Base-by-base conservation (phyloP, 2,329 filamentous ascomycete genomes). In the Trichoderma harzianum region DNA sequence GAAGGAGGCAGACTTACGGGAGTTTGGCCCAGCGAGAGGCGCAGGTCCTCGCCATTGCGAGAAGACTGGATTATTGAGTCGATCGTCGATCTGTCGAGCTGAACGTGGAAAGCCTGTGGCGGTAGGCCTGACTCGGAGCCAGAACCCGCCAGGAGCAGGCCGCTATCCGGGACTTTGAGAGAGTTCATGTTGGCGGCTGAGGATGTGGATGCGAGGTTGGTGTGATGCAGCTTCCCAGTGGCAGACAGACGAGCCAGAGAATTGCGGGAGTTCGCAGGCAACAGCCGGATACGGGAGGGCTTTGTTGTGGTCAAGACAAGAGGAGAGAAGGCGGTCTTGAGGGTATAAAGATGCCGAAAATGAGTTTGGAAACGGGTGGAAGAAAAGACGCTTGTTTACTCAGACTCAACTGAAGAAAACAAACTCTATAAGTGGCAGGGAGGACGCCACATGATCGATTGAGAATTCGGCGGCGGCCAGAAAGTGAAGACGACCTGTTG, bases 61-160 rank as follows among this genome's bases (percentile, higher is more conserved):
- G 88, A 84, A 76, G 86, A 88, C 78, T 84, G 84, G 75, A 91
- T 90, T 86, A 91, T 87, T 73, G 88, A 84, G 78, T 90, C 87
- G 76, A 91, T 86, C 66, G 89, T 83, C 77, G 82, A 83, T 78
- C 90, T 86, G 75, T 83, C 85, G 73, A 91, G 80, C n/a, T 83
- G 85, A 70, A 91, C 81, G 74, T 87, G 85, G 77, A 91, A 88
- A 36, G 86, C 87, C 76, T 90, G 87, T 34, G 83, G 82, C 10
- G 86, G 86, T 71, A 82, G 81, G 70, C 81, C 78, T 66, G 84
- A 83, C 57, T 76, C 76, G 74, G 84, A 81, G 74, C 71, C 61
- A 24, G 85, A 83, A 80, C 84, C 84, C 77, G 87, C 86, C 79
- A 91, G 83, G 78, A 84, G 80, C 79, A 91, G 82, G 81, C 89